Base-by-base conservation (phyloP, 495 filamentous ascomycete genomes). In the Tuber umbilicatum region DNA sequence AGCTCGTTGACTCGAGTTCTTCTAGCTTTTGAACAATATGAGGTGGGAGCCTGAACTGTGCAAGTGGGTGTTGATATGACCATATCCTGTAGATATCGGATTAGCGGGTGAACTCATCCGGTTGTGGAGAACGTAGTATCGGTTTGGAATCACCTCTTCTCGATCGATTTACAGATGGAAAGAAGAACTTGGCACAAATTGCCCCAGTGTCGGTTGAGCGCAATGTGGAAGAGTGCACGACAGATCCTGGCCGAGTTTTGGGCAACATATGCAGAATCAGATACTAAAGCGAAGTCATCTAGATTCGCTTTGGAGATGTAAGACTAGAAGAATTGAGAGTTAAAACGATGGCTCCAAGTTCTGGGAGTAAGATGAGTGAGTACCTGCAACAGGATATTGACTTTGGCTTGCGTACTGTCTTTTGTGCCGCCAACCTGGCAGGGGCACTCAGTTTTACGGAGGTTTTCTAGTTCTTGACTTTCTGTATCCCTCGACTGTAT, bases 181-280 rank as follows among this genome's bases (percentile, higher is more conserved):
- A 97, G 83, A 60, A 99, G 84, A 14, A 98, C 92, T 35, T 94
- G 87, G 79, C 95, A 98, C 81, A 98, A 93, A 78, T 95, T 89
- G 12, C 95, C 95, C 95, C 95, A 99, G 73, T 92, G 87, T 50
- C 96, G 86, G 80, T 97, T 97, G 70, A 99, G 84, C 4, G 95
- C 94, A 78, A 98, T 97, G 92, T 97, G 96, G 84, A 99, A 99
- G 10, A 99, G 84, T 23, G 95, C 92, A 72, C 95, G 89, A 82
- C 94, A 97, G 72, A 99, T 98, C 82, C 95, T 90, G 3, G 93
- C 93, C 17, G 96, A 89, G 80, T 98, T 97, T 83, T 99, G 95
- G 2, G 96, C 91, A 40, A 99, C 93, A 83, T 99, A 99, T 73
- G 92, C 92, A 3, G 90, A 90, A 83, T 99, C 95, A 27, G 94